A percentile compares a stretch with the other conserved stretches of the same genome.
These are phyloP conservation scores for Penicillium canescens DNA, from an alignment of 495 filamentous ascomycete genomes.

Conservation along the genomic window DNA sequence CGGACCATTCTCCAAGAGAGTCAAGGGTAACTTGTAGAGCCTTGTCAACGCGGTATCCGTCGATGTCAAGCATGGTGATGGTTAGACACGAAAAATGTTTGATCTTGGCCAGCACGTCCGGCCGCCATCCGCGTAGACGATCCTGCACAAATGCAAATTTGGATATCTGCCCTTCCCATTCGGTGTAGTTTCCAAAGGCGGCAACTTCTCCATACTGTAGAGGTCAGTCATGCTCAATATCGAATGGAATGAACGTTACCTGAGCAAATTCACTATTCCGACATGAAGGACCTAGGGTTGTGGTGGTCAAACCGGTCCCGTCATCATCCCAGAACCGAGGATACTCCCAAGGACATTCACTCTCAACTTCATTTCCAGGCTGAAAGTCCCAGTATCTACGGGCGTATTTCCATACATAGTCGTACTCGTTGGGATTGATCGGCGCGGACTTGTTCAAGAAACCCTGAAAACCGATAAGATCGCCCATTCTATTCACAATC, in stretches of 20 bases:
- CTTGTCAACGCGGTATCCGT: constrained; percentile 52
- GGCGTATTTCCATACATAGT: constrained; percentile 41
- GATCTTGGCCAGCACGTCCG: constrained; percentile 35
- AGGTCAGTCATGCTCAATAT: constrained; percentile 6
- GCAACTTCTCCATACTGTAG: constrained; percentile 34
- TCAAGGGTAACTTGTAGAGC: constrained; percentile 48
- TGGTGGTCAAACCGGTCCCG: constrained; percentile 4
- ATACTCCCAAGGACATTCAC: constrained; percentile 10
- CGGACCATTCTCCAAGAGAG: constrained; percentile 43
- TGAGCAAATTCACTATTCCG: constrained; percentile 22
- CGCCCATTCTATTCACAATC: constrained; percentile 31
- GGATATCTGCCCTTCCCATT: constrained; percentile 35
- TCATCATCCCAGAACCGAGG: constrained; percentile 8
- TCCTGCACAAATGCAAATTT: constrained; percentile 44
- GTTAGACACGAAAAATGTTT: constrained; percentile 39
- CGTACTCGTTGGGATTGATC: constrained; percentile 38
- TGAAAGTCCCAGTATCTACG: constrained; percentile 43
- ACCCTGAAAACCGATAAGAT: constrained; percentile 47
- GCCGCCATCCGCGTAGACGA: constrained; percentile 40
- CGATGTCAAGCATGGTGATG: constrained; percentile 48
- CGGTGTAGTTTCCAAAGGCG: constrained; percentile 41
- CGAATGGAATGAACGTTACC: constrained; percentile 10
- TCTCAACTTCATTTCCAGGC: constrained; percentile 21
- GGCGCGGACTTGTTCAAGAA: constrained; percentile 41
- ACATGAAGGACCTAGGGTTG: constrained; percentile 15